Evolutionary conservation across 1,139 yeast species (phyloP).

Genomic region (Kurtzmaniella natalensis): DNA sequence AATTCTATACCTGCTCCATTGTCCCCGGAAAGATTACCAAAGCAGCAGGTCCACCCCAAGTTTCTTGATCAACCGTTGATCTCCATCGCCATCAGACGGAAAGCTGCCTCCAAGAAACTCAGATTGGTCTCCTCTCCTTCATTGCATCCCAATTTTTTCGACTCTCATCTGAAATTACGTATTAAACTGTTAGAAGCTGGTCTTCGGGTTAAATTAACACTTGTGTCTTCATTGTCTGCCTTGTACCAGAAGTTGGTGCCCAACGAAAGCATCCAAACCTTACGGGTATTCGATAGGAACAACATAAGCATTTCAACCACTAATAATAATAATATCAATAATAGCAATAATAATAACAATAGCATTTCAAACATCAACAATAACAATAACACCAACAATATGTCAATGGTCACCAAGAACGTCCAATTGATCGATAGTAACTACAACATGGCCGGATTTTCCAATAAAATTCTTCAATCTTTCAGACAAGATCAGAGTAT

Average conservation of each 20-base stretch:
- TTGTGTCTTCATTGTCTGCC: conserved; percentile 39
- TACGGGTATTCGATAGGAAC: conserved; percentile 1
- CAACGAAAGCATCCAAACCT: conserved; percentile 16
- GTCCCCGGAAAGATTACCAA: conserved; percentile 16
- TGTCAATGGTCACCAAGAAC: conserved; percentile 15
- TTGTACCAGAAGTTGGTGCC: conserved; percentile 45
- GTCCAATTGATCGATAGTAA: conserved; percentile 34
- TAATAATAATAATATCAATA: neutral
- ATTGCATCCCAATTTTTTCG: conserved; percentile 4
- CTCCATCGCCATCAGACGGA: conserved; percentile 38
- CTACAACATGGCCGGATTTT: conserved; percentile 30
- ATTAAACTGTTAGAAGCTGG: conserved; percentile 53
- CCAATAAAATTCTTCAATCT: conserved; percentile 32
- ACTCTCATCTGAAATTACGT: conserved; percentile 32
- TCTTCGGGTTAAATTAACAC: conserved; percentile 43
- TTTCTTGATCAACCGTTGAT: conserved; percentile 25
- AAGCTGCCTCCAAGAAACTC: conserved; percentile 20
- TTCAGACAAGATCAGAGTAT: conserved; percentile 12
- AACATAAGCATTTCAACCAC: neutral
- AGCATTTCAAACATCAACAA: neutral
- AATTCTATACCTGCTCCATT: too few species aligned
- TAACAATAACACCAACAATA: neutral
- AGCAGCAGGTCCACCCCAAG: conserved; percentile 21
- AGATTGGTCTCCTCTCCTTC: conserved; percentile 7
- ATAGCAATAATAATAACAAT: neutral